Conservation (phyloP, 2,329 filamentous ascomycete genomes). For the Aspergillus sp. region DNA sequence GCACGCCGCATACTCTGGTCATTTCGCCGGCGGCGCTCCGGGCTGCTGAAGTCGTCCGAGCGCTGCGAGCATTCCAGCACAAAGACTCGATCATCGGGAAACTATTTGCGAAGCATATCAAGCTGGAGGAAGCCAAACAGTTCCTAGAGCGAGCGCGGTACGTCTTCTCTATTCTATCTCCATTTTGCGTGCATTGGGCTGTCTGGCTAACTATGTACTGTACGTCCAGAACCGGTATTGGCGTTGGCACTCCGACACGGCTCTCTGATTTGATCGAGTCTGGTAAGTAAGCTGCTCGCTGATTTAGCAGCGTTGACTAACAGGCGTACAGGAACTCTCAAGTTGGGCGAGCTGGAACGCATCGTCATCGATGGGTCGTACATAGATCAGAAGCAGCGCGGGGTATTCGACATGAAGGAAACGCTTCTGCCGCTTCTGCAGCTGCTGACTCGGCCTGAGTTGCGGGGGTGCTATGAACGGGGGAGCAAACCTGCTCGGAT, state of each 20-base stretch:
- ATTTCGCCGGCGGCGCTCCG: constrained; percentile 76
- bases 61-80: constrained; percentile 66
- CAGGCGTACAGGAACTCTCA: constrained; percentile 56
- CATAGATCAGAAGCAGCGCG: constrained; percentile 88
- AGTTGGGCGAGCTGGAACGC: constrained; percentile 60
- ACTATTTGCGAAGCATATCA: constrained; percentile 97
- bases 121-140: constrained; percentile 73
- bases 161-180: constrained; percentile 5
- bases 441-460: constrained; percentile 60
- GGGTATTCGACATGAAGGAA: constrained; percentile 91
- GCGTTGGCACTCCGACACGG: constrained; percentile 79
- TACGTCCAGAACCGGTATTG: constrained; percentile 74
- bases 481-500: constrained; percentile 46
- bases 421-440: constrained; percentile 70
- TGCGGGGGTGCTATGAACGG: constrained; percentile 58
- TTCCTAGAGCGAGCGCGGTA: constrained; percentile 57
- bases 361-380: constrained; percentile 86
- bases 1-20: constrained; percentile 75
- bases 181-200: no score
- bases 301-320: neutral
- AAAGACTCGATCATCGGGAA: constrained; percentile 76
- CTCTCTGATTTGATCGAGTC: constrained; percentile 74
- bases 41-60: constrained; percentile 72
- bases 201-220: no score
- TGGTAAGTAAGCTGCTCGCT: constrained; percentile 44